Evolutionary conservation across 2,329 filamentous ascomycete genomes (phyloP).

Genomic region (Fonsecaea pedrosoi): DNA sequence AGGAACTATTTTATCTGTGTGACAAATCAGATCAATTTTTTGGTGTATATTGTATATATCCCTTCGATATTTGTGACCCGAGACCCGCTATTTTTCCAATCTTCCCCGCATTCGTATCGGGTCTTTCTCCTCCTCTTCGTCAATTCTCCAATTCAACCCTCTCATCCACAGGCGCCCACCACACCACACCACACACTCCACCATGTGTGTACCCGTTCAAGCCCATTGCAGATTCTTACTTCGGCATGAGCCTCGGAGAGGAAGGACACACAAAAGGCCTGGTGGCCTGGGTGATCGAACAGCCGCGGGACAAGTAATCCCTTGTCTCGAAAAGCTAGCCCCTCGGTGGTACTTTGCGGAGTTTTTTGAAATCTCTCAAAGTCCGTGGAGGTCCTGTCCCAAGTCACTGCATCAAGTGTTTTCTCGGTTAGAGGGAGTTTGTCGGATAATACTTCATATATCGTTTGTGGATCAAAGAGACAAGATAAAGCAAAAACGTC

Average conservation of each 20-base stretch:
- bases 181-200: background rate
- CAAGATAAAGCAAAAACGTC: no score
- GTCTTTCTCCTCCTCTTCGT: background rate
- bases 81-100: background rate
- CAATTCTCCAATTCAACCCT: background rate
- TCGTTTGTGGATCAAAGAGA: background rate
- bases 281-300: no score
- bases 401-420: no score
- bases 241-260: background rate
- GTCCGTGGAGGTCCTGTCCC: no score
- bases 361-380: no score
- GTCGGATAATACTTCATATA: no score
- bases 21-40: slow-evolving; percentile 26
- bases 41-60: background rate
- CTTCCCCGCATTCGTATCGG: background rate
- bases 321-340: no score
- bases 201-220: background rate
- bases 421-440: no score
- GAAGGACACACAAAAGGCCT: background rate
- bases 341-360: no score
- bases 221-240: background rate
- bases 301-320: no score
- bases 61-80: background rate
- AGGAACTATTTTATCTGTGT: slow-evolving; percentile 32
- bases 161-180: background rate